Evolutionary conservation across 2,329 filamentous ascomycete genomes (phyloP).

Genomic region (Cladosporium sphaerospermum): DNA sequence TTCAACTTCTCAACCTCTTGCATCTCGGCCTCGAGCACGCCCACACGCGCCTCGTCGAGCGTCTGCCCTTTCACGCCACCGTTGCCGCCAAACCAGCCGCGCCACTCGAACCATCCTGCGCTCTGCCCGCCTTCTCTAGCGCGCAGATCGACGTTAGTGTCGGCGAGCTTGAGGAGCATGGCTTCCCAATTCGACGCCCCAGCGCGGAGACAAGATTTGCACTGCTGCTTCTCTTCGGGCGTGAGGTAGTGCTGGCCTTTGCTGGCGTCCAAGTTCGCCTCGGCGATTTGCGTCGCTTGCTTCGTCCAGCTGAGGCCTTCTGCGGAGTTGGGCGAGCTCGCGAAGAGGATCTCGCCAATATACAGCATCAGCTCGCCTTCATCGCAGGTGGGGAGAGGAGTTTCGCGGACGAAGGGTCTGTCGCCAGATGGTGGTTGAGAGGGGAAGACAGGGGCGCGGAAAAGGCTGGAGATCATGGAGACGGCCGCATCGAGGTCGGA

Average conservation of each 20-base stretch:
- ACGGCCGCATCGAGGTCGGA: conserved; percentile 19
- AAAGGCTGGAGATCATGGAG: conserved; percentile 29
- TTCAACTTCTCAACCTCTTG: conserved; percentile 19
- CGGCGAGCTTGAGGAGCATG: conserved; percentile 66
- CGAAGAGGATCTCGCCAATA: conserved; percentile 88
- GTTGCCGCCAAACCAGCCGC: conserved; percentile 21
- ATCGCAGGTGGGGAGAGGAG: conserved; percentile 59
- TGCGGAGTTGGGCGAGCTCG: conserved; percentile 48
- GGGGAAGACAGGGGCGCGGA: conserved; percentile 52
- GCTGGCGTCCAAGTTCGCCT: conserved; percentile 40
- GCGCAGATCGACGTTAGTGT: conserved; percentile 31
- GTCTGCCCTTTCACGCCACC: conserved; percentile 17
- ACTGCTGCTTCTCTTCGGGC: conserved; percentile 51
- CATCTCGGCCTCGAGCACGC: conserved; percentile 16
- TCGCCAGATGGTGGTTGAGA: conserved; percentile 64
- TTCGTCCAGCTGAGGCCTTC: conserved; percentile 84
- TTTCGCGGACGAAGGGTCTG: conserved; percentile 55
- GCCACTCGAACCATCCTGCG: conserved; percentile 21
- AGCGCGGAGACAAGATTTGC: conserved; percentile 68
- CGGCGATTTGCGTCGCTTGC: conserved; percentile 75
- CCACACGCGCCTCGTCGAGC: conserved; percentile 16
- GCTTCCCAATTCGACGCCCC: conserved; percentile 75
- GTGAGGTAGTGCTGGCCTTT: conserved; percentile 14
- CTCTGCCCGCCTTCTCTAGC: conserved; percentile 12
- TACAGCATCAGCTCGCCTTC: conserved; percentile 83